phyloP scores from a whole-genome alignment of 371 early-diverging fungal genomes.

The Dentiscutata heterogama region DNA sequence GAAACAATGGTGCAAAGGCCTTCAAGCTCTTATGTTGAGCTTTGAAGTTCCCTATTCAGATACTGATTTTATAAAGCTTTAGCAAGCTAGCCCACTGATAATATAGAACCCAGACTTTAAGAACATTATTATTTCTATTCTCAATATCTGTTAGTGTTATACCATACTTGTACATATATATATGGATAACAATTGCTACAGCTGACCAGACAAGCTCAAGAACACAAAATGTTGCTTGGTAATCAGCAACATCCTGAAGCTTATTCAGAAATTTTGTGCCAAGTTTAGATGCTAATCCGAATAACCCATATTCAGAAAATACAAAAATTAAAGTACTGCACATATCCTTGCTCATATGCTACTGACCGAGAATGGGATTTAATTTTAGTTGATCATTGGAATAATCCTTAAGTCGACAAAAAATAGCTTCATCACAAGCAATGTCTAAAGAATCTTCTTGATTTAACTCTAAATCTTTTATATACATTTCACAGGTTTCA shows the following conservation, averaged over 20 bases:
- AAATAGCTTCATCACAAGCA: no score
- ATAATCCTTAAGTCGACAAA: no score
- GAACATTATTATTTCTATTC: neutral
- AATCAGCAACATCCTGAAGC: neutral
- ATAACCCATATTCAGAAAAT: neutral
- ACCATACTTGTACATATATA: neutral
- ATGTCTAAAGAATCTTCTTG: no score
- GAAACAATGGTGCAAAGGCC: neutral
- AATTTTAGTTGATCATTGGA: no score
- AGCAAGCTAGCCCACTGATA: neutral
- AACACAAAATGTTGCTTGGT: no score
- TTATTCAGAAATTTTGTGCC: neutral
- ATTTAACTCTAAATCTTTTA: no score
- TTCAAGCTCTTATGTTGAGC: neutral
- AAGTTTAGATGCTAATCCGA: neutral
- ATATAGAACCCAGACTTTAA: neutral
- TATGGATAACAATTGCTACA: neutral
- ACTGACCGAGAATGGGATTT: no score
- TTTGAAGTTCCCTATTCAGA: neutral
- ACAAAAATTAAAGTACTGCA: neutral
- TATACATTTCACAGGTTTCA: no score
- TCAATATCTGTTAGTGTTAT: neutral
- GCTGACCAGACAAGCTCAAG: no score
- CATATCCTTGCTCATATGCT: no score
- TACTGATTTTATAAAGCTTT: neutral